Conservation (phyloP, 768 basidiomycete species). For the Hericium coralloides region DNA sequence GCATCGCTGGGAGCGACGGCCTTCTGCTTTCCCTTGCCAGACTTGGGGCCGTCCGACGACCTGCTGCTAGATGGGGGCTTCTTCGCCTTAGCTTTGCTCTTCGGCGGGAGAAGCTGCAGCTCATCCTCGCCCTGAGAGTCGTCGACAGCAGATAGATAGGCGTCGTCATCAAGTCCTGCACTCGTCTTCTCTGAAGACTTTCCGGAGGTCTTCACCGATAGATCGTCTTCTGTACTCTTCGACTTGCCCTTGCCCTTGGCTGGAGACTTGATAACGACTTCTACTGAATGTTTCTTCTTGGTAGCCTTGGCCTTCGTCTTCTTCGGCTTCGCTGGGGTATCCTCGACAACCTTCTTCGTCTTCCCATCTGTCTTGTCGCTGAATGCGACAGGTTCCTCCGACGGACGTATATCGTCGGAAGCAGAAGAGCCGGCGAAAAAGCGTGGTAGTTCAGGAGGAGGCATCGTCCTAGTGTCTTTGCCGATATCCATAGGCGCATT, state of each 20-base stretch:
- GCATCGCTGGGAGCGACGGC: background rate
- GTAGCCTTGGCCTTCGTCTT: constrained; percentile 1
- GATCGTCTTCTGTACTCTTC: constrained; percentile 1
- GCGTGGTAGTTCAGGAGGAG: constrained; percentile 4
- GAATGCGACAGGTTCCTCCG: background rate
- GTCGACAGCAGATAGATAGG: background rate
- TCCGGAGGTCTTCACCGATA: too few relatives aligned
- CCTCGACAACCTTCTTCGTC: constrained; percentile 11
- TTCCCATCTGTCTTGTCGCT: constrained; percentile 10
- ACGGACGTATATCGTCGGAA: background rate
- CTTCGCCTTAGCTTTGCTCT: constrained; percentile 2
- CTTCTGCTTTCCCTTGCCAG: constrained; percentile 11
- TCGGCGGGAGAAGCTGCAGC: background rate
- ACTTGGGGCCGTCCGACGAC: constrained; percentile 2
- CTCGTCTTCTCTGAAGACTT: constrained; percentile 1
- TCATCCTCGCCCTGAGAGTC: background rate
- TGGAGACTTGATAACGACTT: constrained; percentile 17
- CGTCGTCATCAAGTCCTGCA: background rate
- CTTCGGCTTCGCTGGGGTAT: constrained; percentile 8
- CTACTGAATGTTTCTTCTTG: constrained; percentile 11
- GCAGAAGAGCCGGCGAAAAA: constrained; percentile 9
- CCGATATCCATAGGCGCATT: background rate
- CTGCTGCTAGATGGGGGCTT: background rate
- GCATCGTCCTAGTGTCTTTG: background rate
- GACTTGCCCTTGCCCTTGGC: constrained; percentile 14